Percentiles rank a stretch among this genome's conserved stretches.
Conservation (phyloP, 2,329 filamentous ascomycete genomes). For the Dryadomyces quercivorus region DNA sequence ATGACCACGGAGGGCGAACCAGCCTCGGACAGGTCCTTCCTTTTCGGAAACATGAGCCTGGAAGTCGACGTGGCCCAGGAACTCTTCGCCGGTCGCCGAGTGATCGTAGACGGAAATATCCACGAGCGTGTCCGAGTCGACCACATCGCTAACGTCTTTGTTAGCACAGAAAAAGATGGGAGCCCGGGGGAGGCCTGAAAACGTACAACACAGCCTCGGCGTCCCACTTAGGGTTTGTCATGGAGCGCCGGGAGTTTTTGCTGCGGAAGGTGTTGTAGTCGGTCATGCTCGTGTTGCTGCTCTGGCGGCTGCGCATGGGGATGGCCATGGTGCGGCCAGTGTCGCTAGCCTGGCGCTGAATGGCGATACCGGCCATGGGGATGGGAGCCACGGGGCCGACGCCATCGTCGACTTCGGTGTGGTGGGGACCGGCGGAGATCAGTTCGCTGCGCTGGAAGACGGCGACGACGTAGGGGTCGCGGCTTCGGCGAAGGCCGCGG, state of each 20-base stretch:
- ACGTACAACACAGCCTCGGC: slow-evolving; percentile 90
- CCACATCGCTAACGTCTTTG: slow-evolving; percentile 59
- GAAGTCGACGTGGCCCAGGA: slow-evolving; percentile 81
- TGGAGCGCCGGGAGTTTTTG: slow-evolving; percentile 41
- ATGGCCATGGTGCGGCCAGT: slow-evolving; percentile 82
- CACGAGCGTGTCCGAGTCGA: slow-evolving; percentile 79
- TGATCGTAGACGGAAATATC: slow-evolving; percentile 91
- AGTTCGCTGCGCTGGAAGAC: slow-evolving; percentile 96
- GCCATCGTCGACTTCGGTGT: slow-evolving; percentile 49
- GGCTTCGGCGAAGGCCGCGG: slow-evolving; percentile 66
- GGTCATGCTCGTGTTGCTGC: slow-evolving; percentile 78
- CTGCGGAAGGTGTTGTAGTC: slow-evolving; percentile 52
- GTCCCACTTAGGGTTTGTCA: slow-evolving; percentile 88
- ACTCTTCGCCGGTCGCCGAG: slow-evolving; percentile 62
- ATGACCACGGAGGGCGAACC: slow-evolving; percentile 72
- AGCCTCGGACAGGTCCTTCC: slow-evolving; percentile 64
- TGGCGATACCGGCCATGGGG: slow-evolving; percentile 37
- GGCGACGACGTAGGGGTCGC: slow-evolving; percentile 88
- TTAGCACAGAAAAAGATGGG: not conserved
- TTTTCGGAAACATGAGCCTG: slow-evolving; percentile 52
- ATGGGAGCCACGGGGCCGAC: slow-evolving; percentile 22
- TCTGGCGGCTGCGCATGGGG: slow-evolving; percentile 92
- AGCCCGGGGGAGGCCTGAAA: not conserved
- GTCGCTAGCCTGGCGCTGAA: slow-evolving; percentile 63
- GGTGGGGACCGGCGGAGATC: slow-evolving; percentile 74